phyloP scores from a whole-genome alignment of 768 basidiomycete species.

The Wakefieldia striispora region DNA sequence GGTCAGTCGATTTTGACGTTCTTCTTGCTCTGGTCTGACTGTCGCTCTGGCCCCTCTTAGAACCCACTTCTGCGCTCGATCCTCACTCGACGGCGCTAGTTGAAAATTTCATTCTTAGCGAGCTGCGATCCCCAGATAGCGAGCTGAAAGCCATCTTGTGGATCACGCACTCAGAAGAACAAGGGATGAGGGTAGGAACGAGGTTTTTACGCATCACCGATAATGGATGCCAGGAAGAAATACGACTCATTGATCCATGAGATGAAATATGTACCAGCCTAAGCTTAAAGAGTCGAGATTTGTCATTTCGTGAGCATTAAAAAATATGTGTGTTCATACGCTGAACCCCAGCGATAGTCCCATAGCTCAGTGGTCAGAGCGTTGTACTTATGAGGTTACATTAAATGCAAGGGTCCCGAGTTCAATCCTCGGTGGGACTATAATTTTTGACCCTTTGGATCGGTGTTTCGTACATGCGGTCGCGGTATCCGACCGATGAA shows the following conservation, averaged over 20 bases:
- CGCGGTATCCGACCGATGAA: too few species aligned
- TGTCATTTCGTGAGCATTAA: not conserved
- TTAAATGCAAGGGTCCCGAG: slow-evolving; percentile 60
- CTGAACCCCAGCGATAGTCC: slow-evolving; percentile 28
- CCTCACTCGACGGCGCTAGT: slow-evolving; percentile 60
- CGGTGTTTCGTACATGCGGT: too few species aligned
- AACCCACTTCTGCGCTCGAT: slow-evolving; percentile 90
- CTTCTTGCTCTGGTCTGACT: not conserved
- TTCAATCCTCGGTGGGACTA: slow-evolving; percentile 63
- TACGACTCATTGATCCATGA: slow-evolving; percentile 27
- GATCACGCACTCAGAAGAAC: slow-evolving; percentile 88
- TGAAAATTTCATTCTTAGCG: slow-evolving; percentile 56
- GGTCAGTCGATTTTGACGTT: slow-evolving; percentile 44
- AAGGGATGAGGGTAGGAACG: slow-evolving; percentile 71
- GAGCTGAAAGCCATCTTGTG: slow-evolving; percentile 73
- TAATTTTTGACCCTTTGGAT: slow-evolving; percentile 25
- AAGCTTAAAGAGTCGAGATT: not conserved
- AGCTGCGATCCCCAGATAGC: slow-evolving; percentile 47
- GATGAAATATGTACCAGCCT: not conserved
- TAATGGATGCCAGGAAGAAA: slow-evolving; percentile 45
- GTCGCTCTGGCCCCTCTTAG: slow-evolving; percentile 37
- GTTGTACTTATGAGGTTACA: slow-evolving; percentile 60
- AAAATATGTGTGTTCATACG: not conserved
- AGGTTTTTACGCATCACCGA: slow-evolving; percentile 53
- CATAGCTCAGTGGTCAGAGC: slow-evolving; percentile 64